Evolutionary conservation across 2,329 filamentous ascomycete species (phyloP), one percentile per base, ranked within the genome.

Genomic region (Nothomitra cinnamomea): DNA sequence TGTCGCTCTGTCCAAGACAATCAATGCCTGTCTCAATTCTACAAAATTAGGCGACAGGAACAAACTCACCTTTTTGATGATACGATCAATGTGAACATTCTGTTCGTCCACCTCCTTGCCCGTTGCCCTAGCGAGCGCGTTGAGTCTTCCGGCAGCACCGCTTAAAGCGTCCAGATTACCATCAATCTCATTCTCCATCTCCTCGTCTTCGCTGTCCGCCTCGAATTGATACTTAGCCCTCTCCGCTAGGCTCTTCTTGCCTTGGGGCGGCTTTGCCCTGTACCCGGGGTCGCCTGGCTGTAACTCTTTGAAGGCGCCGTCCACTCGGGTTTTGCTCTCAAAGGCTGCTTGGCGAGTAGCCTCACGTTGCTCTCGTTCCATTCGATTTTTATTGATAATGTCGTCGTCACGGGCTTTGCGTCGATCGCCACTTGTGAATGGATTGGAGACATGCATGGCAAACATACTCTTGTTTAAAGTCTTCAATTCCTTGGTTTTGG

Each of bases 401-500:
- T 78, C 74, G 51, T 82, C 73, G 58, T 92, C 85, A 41, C 79
- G 76, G 55, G 78, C 79, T 53, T 74, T 72, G 25, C 75, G 76
- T 45, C 82, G 77, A 59, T 75, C 77, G 57, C 77, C 79, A 13
- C 79, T 79, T 0, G 85, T 92, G 64, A 95, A 87, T 0, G 83
- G 83, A 61, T 87, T 87, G 53, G 74, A 73, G 24, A 89, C 82
- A 62, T 88, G 83, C 21, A 89, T 78, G 3, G 86, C 85, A 63
- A 95, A 95, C 87, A 95, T 94, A 70, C 83, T 88, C 57, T 83
- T 75, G 67, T 95, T 94, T 51, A 94, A 72, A 1, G 79, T 86
- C 70, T 90, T 90, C 38, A 95, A 72, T 63, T 95, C 87, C 49
- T 80, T 78, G 1, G 87, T 83, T 60, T 86, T 85, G 59, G 89